Conservation (phyloP, 805 yeast genomes). For the Saturnispora gosingensis region DNA sequence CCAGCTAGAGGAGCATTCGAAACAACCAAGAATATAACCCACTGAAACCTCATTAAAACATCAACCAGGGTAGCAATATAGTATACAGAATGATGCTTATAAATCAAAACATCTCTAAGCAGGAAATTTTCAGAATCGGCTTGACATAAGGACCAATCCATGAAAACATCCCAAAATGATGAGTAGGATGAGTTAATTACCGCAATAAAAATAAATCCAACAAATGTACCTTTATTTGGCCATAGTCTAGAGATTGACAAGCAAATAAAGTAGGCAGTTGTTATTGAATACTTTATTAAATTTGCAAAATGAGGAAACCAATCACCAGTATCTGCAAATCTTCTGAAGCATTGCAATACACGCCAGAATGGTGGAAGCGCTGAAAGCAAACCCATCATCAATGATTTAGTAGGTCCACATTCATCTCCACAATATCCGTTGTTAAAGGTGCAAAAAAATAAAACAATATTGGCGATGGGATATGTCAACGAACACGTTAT, state of each 20-base stretch:
- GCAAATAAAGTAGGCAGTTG: conserved; percentile 58
- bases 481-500: conserved; percentile 82
- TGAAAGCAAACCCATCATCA: conserved; percentile 70
- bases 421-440: conserved; percentile 39
- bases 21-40: conserved; percentile 73
- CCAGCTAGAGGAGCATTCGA: conserved; percentile 75
- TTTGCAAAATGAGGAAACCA: conserved; percentile 95
- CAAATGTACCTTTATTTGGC: conserved; percentile 15
- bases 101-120: conserved; percentile 65
- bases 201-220: conserved; percentile 66
- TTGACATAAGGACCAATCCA: conserved; percentile 94
- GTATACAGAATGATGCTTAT: conserved; percentile 49
- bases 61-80: conserved; percentile 69
- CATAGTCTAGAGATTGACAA: conserved; percentile 73
- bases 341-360: conserved; percentile 78
- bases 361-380: conserved; percentile 87
- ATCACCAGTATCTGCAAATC: conserved; percentile 87
- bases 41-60: conserved; percentile 71
- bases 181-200: conserved; percentile 60
- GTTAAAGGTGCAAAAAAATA: conserved; percentile 75
- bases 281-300: conserved; percentile 62
- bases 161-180: conserved; percentile 78
- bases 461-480: conserved; percentile 72
- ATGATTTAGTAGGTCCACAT: conserved; percentile 75
- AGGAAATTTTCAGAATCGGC: conserved; percentile 45